phyloP scores from a whole-genome alignment of 371 early-diverging fungal species.

The Mucor saturninus region DNA sequence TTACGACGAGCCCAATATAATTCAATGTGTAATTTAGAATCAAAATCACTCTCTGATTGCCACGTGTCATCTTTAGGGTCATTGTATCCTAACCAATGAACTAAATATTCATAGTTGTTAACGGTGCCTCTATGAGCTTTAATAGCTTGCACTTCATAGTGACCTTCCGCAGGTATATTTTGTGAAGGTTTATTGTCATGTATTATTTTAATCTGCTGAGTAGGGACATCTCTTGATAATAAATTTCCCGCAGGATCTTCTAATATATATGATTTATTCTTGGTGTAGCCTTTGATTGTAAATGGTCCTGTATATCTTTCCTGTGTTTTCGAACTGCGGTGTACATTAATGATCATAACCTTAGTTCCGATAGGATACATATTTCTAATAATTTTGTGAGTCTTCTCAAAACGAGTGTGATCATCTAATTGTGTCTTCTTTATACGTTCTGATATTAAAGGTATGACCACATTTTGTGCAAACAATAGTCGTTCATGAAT shows the following conservation, averaged over 20 bases:
- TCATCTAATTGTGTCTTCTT: slow-evolving; percentile 1
- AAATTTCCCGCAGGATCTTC: neutral
- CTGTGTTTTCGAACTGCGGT: neutral
- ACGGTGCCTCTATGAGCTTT: slow-evolving; percentile 1
- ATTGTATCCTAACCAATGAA: slow-evolving; percentile 3
- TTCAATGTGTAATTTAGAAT: neutral
- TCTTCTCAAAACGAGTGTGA: slow-evolving; percentile 2
- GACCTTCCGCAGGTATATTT: neutral
- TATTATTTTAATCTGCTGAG: slow-evolving; percentile 8
- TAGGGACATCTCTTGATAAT: slow-evolving; percentile 9
- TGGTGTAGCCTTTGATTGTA: slow-evolving; percentile 1
- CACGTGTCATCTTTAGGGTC: slow-evolving; percentile 3
- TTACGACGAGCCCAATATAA: slow-evolving; percentile 9
- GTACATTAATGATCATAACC: slow-evolving; percentile 15
- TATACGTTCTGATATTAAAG: slow-evolving; percentile 1
- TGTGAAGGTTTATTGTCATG: neutral
- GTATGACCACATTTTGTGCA: slow-evolving; percentile 9
- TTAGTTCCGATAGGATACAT: slow-evolving; percentile 9
- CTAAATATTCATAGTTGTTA: slow-evolving; percentile 8
- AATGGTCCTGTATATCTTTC: slow-evolving; percentile 7
- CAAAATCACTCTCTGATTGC: neutral
- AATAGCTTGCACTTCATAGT: slow-evolving; percentile 12
- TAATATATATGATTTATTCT: slow-evolving; percentile 2
- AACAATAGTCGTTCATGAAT: slow-evolving; percentile 3
- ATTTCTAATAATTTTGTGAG: neutral